Evolutionary conservation across 495 filamentous ascomycete species (phyloP), one percentile per base, ranked within the genome.

Genomic region (Talaromyces liani): DNA sequence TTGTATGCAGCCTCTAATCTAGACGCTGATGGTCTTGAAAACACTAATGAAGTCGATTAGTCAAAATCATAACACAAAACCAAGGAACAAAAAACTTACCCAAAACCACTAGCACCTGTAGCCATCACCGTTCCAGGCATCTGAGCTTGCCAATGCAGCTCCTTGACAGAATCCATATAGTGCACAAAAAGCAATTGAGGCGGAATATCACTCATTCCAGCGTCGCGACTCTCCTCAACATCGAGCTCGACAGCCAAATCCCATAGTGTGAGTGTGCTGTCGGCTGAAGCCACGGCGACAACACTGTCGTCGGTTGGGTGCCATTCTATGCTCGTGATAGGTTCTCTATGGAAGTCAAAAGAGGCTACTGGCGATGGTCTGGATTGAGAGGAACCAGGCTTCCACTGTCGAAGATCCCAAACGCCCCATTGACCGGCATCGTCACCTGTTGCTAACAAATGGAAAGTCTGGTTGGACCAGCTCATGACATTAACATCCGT

Each of bases 361-460:
- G 87, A 88, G 2, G 94, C 94, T 2, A 96, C 90, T 4, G 92
- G 89, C 12, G 83, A 85, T 1, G 90, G 84, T 25, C 55, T 69
- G 58, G 72, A 74, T 63, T 74, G 77, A n/a, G 78, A 68, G 18
- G 74, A 71, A 66, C 78, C 81, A 1, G 90, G 87, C 76, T 96
- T 96, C 89, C 94, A 98, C 68, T 93, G 89, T 63, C 94, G 84
- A 67, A 98, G 75, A 74, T 98, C 94, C 94, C 94, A 98, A 12
- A 97, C 92, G 0, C 85, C 91, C 92, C 93, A 98, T 33, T 88
- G 87, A 6, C 94, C 94, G 70, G 97, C 92, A 68, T 98, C 94
- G 31, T 91, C 91, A 25, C 94, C 94, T 3, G 93, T 93, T 0
- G 94, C 92, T 10, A 98, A 85, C 6, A 98, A 85, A 72, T 97